These are phyloP conservation scores for Leishmania aethiopica DNA, from an alignment of 208 protist species.

Conservation along the genomic window DNA sequence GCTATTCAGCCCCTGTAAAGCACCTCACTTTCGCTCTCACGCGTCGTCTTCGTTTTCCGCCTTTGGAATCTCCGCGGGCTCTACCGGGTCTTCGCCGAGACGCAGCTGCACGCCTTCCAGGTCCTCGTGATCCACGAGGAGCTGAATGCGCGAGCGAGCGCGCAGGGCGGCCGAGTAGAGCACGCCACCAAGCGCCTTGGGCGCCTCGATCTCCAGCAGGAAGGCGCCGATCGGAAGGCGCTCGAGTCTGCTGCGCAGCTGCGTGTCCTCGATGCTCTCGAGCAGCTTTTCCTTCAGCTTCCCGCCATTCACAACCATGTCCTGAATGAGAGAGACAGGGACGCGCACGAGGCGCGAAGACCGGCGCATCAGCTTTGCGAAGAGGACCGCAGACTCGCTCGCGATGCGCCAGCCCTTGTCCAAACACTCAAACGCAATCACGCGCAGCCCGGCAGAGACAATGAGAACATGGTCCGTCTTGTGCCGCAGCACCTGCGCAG, in stretches of 20 bases:
- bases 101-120: slow-evolving; percentile 79
- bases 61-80: neutral
- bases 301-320: slow-evolving; percentile 48
- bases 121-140: slow-evolving; percentile 85
- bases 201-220: slow-evolving; percentile 55
- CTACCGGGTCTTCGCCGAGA: slow-evolving; percentile 43
- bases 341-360: slow-evolving; percentile 67
- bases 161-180: slow-evolving; percentile 73
- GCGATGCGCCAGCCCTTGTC: slow-evolving; percentile 77
- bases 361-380: slow-evolving; percentile 60
- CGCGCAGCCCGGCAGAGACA: slow-evolving; percentile 78
- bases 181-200: slow-evolving; percentile 33
- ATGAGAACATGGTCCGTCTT: slow-evolving; percentile 75
- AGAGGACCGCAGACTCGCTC: slow-evolving; percentile 71
- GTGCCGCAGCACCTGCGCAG: slow-evolving; percentile 48
- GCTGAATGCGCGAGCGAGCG: slow-evolving; percentile 69
- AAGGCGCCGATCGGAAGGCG: slow-evolving; percentile 59
- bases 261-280: slow-evolving; percentile 54
- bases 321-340: slow-evolving; percentile 48
- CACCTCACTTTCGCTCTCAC: neutral
- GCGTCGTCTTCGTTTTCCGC: neutral
- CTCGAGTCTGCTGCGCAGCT: slow-evolving; percentile 45
- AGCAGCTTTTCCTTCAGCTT: slow-evolving; percentile 73
- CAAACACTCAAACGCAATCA: slow-evolving; percentile 70
- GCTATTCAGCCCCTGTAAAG: neutral